Base-by-base conservation (phyloP, 164 flowering plant species). In the Saururus chinensis region DNA sequence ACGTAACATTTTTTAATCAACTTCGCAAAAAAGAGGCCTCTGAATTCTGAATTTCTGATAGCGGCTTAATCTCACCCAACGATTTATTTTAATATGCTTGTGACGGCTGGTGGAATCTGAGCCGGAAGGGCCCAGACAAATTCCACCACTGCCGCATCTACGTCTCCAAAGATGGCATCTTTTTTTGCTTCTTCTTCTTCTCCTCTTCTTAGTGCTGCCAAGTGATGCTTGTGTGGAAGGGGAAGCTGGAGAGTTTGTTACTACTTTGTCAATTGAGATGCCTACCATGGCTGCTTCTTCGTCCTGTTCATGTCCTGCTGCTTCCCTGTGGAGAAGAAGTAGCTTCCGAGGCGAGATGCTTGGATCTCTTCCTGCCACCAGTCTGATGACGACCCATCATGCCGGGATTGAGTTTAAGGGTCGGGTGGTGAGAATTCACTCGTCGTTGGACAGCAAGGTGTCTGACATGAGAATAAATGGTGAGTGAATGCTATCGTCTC, bases 391-490 rank as follows among this genome's bases (percentile, higher is more conserved):
- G 49, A 25, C n/a, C 19, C 51, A 24, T 21, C 26, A 49, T 21
- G 53, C 52, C n/a, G 51, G 63, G 57, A 19, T 66, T 40, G 74
- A 49, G 24, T 19, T 73, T 64, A 84, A 56, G 74, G 20, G 24
- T 63, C 79, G 60, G 64, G 81, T 68, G 65, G 42, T 54, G 42
- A 65, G 60, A 49, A 72, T 77, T 67, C 75, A 82, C 17, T 74
- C 81, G 8, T 82, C 92, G 58, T 72, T 91, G 80, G 95, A 88
- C 40, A 37, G 76, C 1, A 69, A 84, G 67, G 88, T 88, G 51
- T 91, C 97, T 17, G 91, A 91, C 59, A 91, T 91, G 97, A 73
- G 93, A 14, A 71, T 70, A 60, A 88, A 88, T 70, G 97, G 97
- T 88, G 75, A 53, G 17, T 58, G 37, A n/a, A 6, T 30, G 37